These are phyloP conservation scores for Colletotrichum sp. DNA, from an alignment of 2,329 filamentous ascomycete species.

Conservation along the genomic window DNA sequence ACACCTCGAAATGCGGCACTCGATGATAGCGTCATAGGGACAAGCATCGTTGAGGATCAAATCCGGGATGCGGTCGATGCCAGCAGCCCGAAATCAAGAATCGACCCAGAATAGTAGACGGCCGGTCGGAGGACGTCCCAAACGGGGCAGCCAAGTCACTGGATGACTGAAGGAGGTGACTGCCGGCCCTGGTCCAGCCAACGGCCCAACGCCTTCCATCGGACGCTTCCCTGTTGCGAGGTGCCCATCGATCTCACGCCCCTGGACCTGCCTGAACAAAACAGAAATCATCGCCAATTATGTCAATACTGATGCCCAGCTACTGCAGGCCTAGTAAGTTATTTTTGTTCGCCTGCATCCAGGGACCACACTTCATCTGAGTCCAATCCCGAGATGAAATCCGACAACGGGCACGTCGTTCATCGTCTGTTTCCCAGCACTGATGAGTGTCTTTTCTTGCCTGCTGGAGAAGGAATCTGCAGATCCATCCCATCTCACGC, in stretches of 20 bases:
- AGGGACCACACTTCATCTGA: not conserved
- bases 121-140: not conserved
- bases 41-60: not conserved
- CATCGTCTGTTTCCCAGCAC: not conserved
- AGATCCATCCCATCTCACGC: not conserved
- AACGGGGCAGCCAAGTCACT: not conserved
- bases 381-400: not conserved
- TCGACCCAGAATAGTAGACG: not conserved
- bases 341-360: not conserved
- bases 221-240: not conserved
- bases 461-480: not conserved
- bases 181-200: not conserved
- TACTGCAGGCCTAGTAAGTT: not conserved
- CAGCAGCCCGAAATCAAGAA: not conserved
- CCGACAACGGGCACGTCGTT: not conserved
- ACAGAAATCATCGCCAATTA: not conserved
- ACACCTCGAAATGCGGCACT: not conserved
- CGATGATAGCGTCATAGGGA: constrained; percentile 6
- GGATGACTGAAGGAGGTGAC: not conserved
- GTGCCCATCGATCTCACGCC: not conserved
- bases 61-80: not conserved
- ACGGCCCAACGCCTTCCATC: not conserved
- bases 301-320: not conserved
- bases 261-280: not conserved
- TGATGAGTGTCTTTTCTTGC: not conserved